Conservation (phyloP, 331 rosid genomes). For the Malus hybrid region DNA sequence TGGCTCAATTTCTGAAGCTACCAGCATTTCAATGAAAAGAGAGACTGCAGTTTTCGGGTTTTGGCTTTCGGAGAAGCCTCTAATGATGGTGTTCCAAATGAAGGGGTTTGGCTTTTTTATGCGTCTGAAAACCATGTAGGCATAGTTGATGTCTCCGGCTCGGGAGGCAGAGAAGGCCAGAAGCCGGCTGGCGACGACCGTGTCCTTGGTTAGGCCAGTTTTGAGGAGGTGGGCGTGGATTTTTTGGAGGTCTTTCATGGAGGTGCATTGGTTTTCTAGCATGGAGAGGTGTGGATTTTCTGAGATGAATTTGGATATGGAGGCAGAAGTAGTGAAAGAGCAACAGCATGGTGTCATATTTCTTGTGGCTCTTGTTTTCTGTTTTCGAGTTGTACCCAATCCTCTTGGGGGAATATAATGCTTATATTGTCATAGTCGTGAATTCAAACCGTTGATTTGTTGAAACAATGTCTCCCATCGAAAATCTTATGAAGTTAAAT, state of each 20-base stretch:
- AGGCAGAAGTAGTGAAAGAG: conserved; percentile 34
- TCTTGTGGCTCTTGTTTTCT: conserved; percentile 8
- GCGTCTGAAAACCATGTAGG: conserved; percentile 43
- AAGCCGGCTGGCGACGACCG: conserved; percentile 52
- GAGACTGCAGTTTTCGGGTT: conserved; percentile 46
- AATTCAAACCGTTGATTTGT: no score
- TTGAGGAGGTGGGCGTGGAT: conserved; percentile 60
- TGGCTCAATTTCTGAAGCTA: conserved; percentile 43
- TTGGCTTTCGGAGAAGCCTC: conserved; percentile 61
- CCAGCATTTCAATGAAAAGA: conserved; percentile 67
- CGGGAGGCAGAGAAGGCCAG: conserved; percentile 64
- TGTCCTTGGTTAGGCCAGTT: conserved; percentile 49
- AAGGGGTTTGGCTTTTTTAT: conserved; percentile 52
- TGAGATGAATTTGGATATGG: conserved; percentile 62
- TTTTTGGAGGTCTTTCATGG: conserved; percentile 65
- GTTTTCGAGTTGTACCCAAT: neutral
- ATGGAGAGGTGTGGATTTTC: conserved; percentile 54
- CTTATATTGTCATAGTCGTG: no score
- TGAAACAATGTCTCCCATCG: no score
- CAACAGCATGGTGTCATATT: conserved; percentile 41
- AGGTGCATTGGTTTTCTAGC: conserved; percentile 55
- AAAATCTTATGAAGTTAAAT: no score
- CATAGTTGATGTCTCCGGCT: conserved; percentile 62
- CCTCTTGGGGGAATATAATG: neutral
- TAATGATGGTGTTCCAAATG: conserved; percentile 71